phyloP scores from a whole-genome alignment of 1,284 basidiomycete genomes.

The Butyriboletus appendiculatus region DNA sequence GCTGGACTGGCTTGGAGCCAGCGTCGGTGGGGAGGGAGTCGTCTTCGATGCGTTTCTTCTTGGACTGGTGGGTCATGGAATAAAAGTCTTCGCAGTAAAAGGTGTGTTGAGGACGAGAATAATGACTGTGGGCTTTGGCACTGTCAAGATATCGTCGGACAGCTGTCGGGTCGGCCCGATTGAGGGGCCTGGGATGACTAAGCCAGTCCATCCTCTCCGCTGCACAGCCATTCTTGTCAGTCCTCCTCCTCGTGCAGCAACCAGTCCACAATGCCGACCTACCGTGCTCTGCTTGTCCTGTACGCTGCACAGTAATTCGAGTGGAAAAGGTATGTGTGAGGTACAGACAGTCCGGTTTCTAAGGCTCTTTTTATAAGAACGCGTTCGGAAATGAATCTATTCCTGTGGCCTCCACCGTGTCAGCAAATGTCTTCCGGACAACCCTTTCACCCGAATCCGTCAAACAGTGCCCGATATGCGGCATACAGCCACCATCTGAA shows the following conservation, averaged over 20 bases:
- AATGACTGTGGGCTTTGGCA: slow-evolving; percentile 21
- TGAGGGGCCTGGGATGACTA: slow-evolving; percentile 34
- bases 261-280: slow-evolving; percentile 22
- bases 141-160: slow-evolving; percentile 37
- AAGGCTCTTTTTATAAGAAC: slow-evolving; percentile 31
- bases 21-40: slow-evolving; percentile 50
- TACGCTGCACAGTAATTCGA: slow-evolving; percentile 6
- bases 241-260: slow-evolving; percentile 15
- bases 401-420: slow-evolving; percentile 31
- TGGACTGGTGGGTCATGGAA: slow-evolving; percentile 54
- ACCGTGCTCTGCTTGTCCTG: slow-evolving; percentile 14
- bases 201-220: slow-evolving; percentile 31
- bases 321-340: slow-evolving; percentile 27
- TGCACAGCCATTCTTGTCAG: slow-evolving; percentile 31
- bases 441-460: slow-evolving; percentile 37
- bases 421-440: slow-evolving; percentile 28
- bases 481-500: slow-evolving; percentile 30
- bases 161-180: slow-evolving; percentile 39
- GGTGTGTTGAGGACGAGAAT: slow-evolving; percentile 34
- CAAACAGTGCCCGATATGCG: slow-evolving; percentile 24
- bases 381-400: slow-evolving; percentile 37
- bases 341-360: slow-evolving; percentile 10
- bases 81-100: slow-evolving; percentile 52
- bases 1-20: slow-evolving; percentile 67
- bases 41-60: slow-evolving; percentile 74